These are phyloP conservation scores for Porogramme epimiltina DNA, from an alignment of 1,284 basidiomycete genomes.

Conservation along the genomic window DNA sequence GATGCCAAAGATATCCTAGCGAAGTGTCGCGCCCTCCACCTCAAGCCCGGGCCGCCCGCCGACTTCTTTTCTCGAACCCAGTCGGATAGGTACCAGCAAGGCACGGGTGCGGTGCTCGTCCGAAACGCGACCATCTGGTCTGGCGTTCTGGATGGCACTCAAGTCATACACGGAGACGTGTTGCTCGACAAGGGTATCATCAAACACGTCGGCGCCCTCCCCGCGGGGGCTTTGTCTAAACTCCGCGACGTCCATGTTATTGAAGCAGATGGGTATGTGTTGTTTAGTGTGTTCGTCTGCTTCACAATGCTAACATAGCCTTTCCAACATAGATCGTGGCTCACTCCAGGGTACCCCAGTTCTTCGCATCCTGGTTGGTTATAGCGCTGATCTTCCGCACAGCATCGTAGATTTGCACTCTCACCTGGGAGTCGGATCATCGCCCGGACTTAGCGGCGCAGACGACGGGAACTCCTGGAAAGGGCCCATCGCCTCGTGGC, in stretches of 20 bases:
- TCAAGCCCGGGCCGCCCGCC: constrained; percentile 38
- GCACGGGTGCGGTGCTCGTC: constrained; percentile 50
- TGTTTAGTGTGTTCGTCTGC: not conserved
- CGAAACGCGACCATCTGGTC: constrained; percentile 68
- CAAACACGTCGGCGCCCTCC: constrained; percentile 24
- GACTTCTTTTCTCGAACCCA: constrained; percentile 42
- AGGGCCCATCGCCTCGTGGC: constrained; percentile 49
- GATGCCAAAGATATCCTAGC: constrained; percentile 25
- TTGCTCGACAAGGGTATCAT: constrained; percentile 41
- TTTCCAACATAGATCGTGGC: constrained; percentile 27
- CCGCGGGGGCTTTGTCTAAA: no score
- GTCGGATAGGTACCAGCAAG: constrained; percentile 54
- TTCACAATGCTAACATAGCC: constrained; percentile 6
- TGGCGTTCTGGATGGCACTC: constrained; percentile 35
- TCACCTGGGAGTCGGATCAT: constrained; percentile 55
- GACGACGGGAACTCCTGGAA: constrained; percentile 43
- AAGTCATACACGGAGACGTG: constrained; percentile 38
- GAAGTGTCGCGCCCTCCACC: constrained; percentile 29
- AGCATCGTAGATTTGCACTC: constrained; percentile 64
- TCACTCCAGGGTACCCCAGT: constrained; percentile 42
- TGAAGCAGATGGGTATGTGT: no score
- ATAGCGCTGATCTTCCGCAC: not conserved
- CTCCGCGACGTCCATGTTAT: no score
- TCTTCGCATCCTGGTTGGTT: not conserved
- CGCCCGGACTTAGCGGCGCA: constrained; percentile 37